These are phyloP conservation scores for Russula compacta DNA, from an alignment of 768 basidiomycete genomes.

Conservation along the genomic window DNA sequence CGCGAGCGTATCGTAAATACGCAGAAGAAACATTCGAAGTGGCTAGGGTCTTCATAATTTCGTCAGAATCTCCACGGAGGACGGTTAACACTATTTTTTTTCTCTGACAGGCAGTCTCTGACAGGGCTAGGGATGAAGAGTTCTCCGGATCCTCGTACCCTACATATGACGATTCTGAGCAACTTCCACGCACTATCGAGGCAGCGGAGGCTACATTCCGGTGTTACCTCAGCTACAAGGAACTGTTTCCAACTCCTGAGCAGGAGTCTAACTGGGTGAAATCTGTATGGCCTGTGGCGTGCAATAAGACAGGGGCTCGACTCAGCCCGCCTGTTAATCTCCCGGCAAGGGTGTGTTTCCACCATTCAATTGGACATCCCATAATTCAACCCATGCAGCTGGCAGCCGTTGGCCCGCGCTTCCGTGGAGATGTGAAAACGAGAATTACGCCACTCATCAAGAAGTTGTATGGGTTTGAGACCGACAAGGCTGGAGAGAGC, in stretches of 20 bases:
- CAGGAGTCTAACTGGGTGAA: not conserved
- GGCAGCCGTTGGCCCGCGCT: not conserved
- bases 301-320: not conserved
- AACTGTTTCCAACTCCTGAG: conserved; percentile 11
- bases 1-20: too few relatives aligned
- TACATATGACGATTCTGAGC: too few relatives aligned
- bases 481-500: conserved; percentile 2
- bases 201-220: conserved; percentile 3
- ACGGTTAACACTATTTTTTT: too few relatives aligned
- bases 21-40: too few relatives aligned
- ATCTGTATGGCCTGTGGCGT: conserved; percentile 7
- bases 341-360: not conserved
- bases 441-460: conserved; percentile 5
- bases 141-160: too few relatives aligned
- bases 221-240: conserved; percentile 4
- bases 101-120: too few relatives aligned
- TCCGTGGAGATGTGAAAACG: conserved; percentile 4
- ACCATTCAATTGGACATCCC: not conserved
- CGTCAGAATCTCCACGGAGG: too few relatives aligned
- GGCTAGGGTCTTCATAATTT: too few relatives aligned
- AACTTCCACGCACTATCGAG: too few relatives aligned
- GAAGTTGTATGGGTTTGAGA: conserved; percentile 7
- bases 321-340: not conserved
- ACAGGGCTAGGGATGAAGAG: too few relatives aligned
- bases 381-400: not conserved